Evolutionary conservation across 306 rosid species (phyloP).

Genomic region (Cicer chorassanicum): DNA sequence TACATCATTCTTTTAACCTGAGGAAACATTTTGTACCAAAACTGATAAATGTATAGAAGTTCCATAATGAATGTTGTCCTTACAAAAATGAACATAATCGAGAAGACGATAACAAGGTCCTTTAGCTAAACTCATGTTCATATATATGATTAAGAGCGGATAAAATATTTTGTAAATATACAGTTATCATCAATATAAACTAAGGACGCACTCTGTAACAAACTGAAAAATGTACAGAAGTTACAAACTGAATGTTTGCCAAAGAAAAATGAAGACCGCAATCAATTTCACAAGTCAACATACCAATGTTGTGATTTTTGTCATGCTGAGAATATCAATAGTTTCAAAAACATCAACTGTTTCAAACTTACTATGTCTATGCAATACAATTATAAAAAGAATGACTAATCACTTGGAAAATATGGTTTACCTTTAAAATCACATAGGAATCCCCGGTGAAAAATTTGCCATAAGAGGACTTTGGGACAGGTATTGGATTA

Average conservation of each 20-base stretch:
- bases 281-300: conserved; percentile 34
- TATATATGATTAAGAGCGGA: background rate
- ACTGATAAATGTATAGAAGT: background rate
- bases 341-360: background rate
- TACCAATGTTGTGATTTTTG: conserved; percentile 11
- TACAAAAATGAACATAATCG: conserved; percentile 11
- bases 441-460: conserved; percentile 90
- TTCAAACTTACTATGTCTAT: conserved; percentile 12
- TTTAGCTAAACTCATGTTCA: background rate
- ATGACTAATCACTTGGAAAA: conserved; percentile 25
- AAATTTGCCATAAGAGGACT: conserved; percentile 82
- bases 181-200: background rate
- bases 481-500: conserved; percentile 69
- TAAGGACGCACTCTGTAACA: background rate
- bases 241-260: conserved; percentile 28
- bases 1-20: background rate
- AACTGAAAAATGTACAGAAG: conserved; percentile 21
- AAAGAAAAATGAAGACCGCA: conserved; percentile 19
- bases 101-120: conserved; percentile 3
- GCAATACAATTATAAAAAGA: conserved; percentile 31
- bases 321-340: background rate
- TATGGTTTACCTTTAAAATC: conserved; percentile 74
- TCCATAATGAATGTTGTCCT: background rate
- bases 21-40: conserved; percentile 3
- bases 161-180: background rate